Base-by-base conservation (phyloP, 306 rosid genomes). In the Acacia crassicarpa region DNA sequence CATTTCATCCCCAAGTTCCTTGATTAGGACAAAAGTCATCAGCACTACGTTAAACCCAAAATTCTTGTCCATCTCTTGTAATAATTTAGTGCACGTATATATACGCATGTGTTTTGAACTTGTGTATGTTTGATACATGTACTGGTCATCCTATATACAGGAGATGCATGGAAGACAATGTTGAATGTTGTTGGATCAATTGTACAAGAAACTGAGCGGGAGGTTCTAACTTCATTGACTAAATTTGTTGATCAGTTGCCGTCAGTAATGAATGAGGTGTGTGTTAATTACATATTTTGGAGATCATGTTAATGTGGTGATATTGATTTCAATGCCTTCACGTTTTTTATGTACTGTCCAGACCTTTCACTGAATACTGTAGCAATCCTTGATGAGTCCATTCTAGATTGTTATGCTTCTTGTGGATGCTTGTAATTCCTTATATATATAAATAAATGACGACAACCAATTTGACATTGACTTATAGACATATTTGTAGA, bases 191-290 rank as follows among this genome's bases (percentile, higher is more conserved):
- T n/a, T n/a, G n/a, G n/a, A n/a, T n/a, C n/a, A n/a, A n/a, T n/a
- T n/a, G n/a, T n/a, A n/a, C n/a, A n/a, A n/a, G n/a, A n/a, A n/a
- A n/a, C n/a, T n/a, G n/a, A n/a, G n/a, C n/a, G n/a, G n/a, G n/a
- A n/a, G n/a, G 83, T 87, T 81, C 79, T 96, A 75, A 81, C 74
- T 78, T 96, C 97, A 41, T 67, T 93, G 76, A 90, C 94, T 78
- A 93, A 92, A 80, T 96, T 96, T 87, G 97, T 93, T 72, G 97
- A 93, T 82, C 99, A 95, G n/a, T n/a, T n/a, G n/a, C n/a, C n/a
- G n/a, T n/a, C n/a, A n/a, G n/a, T n/a, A n/a, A n/a, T n/a, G n/a
- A 87, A 84, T 82, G 94, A 95, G 98, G 99, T 93, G 81, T 25
- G 35, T 75, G 35, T 69, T 74, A 45, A 44, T 63, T n/a, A 40